Evolutionary conservation across 2,329 filamentous ascomycete species (phyloP), one percentile per base, ranked within the genome.

Genomic region (Epichloe hybrida): DNA sequence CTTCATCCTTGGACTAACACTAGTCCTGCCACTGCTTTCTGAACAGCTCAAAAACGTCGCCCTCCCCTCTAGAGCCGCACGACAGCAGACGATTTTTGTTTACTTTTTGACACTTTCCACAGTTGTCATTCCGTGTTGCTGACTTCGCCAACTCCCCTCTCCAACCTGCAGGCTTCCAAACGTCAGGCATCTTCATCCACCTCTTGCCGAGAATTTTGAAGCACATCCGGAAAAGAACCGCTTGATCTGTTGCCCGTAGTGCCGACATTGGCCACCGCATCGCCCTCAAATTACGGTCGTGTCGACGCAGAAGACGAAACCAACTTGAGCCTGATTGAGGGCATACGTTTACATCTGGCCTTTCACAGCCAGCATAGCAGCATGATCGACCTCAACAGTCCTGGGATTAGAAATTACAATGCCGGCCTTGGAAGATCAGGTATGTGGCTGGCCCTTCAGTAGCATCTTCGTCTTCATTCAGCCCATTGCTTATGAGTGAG

Each of bases 231-330:
- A 13, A 43, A 36, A 20, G 46, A 20, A 43, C 42, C 41, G 21
- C 38, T 45, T 43, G 52, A 49, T n/a, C 52, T 40, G 12, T 31
- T 54, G 34, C 54, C 55, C 38, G 48, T 52, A n/a, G 37, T 56
- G 11, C 53, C 58, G 17, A 56, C 58, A 7, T 36, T 51, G 7
- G 55, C 44, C 5, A 51, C 54, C 9, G 53, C 57, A 11, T 61
- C 57, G 13, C 51, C 56, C 7, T 48, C 50, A 42, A 59, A 59
- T 48, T 69, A 66, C 52, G 66, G 63, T 41, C 59, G 64, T 38
- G 55, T 66, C 54, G 63, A 67, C 49, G 63, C 66, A 2, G 66
- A 66, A 53, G 61, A 67, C 48, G 63, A 69, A 54, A 58, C 61
- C 34, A 64, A 63, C 52, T 54, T 67, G n/a, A 53, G 55, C 20